These are phyloP conservation scores for Hypoxylon sp. DNA, from an alignment of 2,329 filamentous ascomycete species.

Conservation along the genomic window DNA sequence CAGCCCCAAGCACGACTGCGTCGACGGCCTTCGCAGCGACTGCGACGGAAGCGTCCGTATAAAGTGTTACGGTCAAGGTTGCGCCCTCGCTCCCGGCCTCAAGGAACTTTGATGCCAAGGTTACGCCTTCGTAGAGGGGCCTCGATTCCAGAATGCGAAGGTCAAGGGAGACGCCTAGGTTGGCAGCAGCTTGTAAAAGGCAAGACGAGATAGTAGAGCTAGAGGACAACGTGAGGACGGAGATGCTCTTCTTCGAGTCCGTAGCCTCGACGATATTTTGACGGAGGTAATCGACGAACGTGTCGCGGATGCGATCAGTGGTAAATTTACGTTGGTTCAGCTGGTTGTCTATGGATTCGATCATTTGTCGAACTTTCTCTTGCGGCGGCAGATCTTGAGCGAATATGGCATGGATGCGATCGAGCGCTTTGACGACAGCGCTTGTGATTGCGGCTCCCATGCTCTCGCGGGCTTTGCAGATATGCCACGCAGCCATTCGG, in stretches of 20 bases:
- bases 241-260: constrained; percentile 54
- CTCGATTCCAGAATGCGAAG: constrained; percentile 76
- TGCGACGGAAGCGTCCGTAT: constrained; percentile 72
- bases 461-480: constrained; percentile 75
- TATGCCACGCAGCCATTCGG: constrained; percentile 72
- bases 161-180: constrained; percentile 60
- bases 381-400: constrained; percentile 45
- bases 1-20: constrained; percentile 74
- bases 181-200: constrained; percentile 60
- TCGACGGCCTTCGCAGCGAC: constrained; percentile 67
- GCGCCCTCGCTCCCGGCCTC: constrained; percentile 32
- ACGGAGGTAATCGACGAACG: constrained; percentile 56
- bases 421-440: constrained; percentile 63
- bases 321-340: constrained; percentile 36
- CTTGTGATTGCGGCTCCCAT: constrained; percentile 74
- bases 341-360: constrained; percentile 48
- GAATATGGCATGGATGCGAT: constrained; percentile 54
- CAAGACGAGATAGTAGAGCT: constrained; percentile 72
- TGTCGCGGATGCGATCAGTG: constrained; percentile 53
- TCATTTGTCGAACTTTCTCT: constrained; percentile 49
- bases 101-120: constrained; percentile 63
- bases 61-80: constrained; percentile 61
- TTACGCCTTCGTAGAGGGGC: constrained; percentile 75
- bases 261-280: constrained; percentile 35
- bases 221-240: constrained; percentile 72